Evolutionary conservation across 768 basidiomycete genomes (phyloP).

Genomic region (Mycena metata): DNA sequence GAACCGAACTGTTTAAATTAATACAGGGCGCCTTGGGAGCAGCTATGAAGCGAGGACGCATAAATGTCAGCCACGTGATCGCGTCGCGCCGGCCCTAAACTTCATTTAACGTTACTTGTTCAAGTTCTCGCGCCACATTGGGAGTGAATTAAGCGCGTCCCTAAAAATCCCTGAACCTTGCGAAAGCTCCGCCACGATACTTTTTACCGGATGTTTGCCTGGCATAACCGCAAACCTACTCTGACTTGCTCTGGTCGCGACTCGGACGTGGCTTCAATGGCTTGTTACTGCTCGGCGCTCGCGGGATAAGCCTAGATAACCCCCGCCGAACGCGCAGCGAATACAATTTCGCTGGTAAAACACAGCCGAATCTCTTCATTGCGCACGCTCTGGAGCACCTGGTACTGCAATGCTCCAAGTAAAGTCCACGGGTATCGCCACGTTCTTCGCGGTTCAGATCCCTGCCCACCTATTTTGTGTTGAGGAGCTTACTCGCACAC

Average conservation of each 20-base stretch:
- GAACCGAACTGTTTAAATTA: no score
- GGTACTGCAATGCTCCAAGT: conserved; percentile 12
- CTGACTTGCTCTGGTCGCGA: no score
- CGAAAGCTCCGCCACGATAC: conserved; percentile 21
- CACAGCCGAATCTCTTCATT: conserved; percentile 11
- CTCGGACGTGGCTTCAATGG: no score
- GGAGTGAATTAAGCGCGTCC: no score
- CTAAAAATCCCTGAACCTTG: conserved; percentile 4
- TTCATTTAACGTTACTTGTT: neutral
- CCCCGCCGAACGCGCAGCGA: neutral
- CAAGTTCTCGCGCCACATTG: no score
- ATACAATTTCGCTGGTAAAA: conserved; percentile 19
- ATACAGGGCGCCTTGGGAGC: no score
- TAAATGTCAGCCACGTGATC: neutral
- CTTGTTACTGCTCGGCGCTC: conserved; percentile 16
- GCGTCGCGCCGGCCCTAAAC: no score
- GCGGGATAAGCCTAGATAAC: neutral
- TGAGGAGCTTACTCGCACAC: conserved; percentile 1
- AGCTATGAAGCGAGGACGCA: no score
- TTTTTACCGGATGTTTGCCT: no score
- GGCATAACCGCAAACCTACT: no score
- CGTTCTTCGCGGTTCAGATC: conserved; percentile 18
- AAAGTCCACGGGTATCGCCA: conserved; percentile 15
- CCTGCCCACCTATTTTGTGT: no score
- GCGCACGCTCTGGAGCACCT: conserved; percentile 20